Evolutionary conservation across 2,329 filamentous ascomycete species (phyloP).

Genomic region (Microthyrium microscopicum): DNA sequence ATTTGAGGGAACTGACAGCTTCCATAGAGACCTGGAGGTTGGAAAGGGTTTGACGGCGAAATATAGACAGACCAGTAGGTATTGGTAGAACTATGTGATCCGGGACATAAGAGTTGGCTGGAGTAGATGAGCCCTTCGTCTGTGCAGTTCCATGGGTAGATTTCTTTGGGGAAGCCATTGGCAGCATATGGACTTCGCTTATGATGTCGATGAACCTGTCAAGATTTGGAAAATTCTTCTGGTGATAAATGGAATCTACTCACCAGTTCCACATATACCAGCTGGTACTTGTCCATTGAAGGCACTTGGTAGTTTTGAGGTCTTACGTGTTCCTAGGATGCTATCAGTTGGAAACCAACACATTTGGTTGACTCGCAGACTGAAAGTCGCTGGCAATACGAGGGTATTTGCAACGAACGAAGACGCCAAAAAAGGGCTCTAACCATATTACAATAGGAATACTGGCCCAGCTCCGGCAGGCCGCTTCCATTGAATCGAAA

Average conservation of each 20-base stretch:
- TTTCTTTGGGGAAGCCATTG: slow-evolving; percentile 61
- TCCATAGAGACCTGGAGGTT: slow-evolving; percentile 49
- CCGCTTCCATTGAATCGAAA: slow-evolving; percentile 56
- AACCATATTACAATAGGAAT: slow-evolving; percentile 72
- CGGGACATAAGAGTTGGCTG: slow-evolving; percentile 36
- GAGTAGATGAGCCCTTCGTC: slow-evolving; percentile 56
- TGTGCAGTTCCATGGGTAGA: slow-evolving; percentile 56
- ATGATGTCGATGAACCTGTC: slow-evolving; percentile 62
- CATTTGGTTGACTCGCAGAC: too few relatives aligned
- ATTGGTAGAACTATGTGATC: slow-evolving; percentile 32
- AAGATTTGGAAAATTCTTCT: slow-evolving; percentile 1
- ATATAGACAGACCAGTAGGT: slow-evolving; percentile 51
- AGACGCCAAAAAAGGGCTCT: too few relatives aligned
- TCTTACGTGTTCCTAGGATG: too few relatives aligned
- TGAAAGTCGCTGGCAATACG: too few relatives aligned
- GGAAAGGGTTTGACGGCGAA: slow-evolving; percentile 49
- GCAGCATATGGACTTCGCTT: slow-evolving; percentile 67
- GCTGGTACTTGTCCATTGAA: slow-evolving; percentile 38
- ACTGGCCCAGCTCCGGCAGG: slow-evolving; percentile 45
- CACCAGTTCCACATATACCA: slow-evolving; percentile 63
- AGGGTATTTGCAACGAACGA: too few relatives aligned
- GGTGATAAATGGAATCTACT: slow-evolving; percentile 16
- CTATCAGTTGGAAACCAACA: too few relatives aligned
- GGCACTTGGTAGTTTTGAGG: slow-evolving; percentile 43
- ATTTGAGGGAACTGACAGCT: slow-evolving; percentile 73